Percentiles rank a stretch among this genome's conserved stretches.
Evolutionary conservation across 2,329 filamentous ascomycete species (phyloP).

Genomic region (Pestalotiopsis fici): DNA sequence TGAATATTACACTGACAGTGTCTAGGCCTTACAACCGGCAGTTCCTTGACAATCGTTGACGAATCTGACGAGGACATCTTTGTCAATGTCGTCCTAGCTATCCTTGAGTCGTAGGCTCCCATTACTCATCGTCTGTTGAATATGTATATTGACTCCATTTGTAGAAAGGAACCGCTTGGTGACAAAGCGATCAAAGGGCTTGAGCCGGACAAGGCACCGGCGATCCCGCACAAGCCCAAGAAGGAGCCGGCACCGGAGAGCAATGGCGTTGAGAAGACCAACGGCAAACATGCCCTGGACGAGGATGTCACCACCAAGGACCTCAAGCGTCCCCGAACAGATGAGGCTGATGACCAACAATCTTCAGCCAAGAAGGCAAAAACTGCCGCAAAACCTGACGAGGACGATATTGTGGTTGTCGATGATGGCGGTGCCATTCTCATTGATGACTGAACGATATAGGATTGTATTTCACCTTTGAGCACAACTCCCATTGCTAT

Average conservation of each 20-base stretch:
- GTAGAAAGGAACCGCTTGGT: conserved; percentile 40
- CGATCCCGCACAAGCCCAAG: conserved; percentile 57
- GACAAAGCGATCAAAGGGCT: conserved; percentile 58
- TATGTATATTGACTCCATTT: conserved; percentile 11
- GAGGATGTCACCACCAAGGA: conserved; percentile 36
- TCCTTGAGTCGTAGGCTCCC: conserved; percentile 61
- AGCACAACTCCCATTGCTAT: conserved; percentile 28
- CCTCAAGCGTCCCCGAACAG: conserved; percentile 48
- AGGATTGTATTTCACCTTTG: not conserved
- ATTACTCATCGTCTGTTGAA: conserved; percentile 13
- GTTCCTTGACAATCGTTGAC: conserved; percentile 83
- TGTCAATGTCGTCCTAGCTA: conserved; percentile 77
- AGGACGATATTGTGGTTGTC: conserved; percentile 49
- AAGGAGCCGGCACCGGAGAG: conserved; percentile 36
- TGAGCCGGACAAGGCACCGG: conserved; percentile 40
- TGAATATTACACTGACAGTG: conserved; percentile 19
- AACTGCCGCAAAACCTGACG: conserved; percentile 29
- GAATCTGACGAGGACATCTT: conserved; percentile 74
- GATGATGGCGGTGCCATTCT: conserved; percentile 61
- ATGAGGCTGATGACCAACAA: conserved; percentile 38
- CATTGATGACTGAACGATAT: conserved; percentile 57
- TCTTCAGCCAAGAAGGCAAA: conserved; percentile 51
- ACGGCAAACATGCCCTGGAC: conserved; percentile 41
- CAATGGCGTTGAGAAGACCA: conserved; percentile 40
- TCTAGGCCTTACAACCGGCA: conserved; percentile 67